Base-by-base conservation (phyloP, 2,329 filamentous ascomycete species). In the Trichothecium roseum region DNA sequence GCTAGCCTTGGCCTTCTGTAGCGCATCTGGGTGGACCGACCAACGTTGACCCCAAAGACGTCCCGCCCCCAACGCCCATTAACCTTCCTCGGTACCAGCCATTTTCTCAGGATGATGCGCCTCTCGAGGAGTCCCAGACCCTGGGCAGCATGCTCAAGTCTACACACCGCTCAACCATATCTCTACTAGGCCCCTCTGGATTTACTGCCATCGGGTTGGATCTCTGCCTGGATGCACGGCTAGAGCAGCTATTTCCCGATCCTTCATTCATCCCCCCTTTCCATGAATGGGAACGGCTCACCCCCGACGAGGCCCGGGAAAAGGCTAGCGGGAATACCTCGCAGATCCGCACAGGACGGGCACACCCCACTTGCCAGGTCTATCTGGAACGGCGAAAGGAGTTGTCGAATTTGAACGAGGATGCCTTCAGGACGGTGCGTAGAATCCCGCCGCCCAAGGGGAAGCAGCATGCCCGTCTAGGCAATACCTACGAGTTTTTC, bases 401-500 rank as follows among this genome's bases (percentile, higher is more conserved):
- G 54, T 63, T 81, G 7, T 67, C 64, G 13, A 64, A 66, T 36
- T 45, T 57, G 17, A 81, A 81, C 41, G 64, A 71, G 29, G 61
- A 68, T 28, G 76, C 75, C 7, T 81, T 77, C 49, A 69, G 74
- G 18, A 73, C 72, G 2, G 67, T 80, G 37, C 68, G 74, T 17
- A 68, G 76, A 30, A 59, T 78, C n/a, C 63, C 66, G 5, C 58
- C 70, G 1, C 63, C 65, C 24, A 65, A 64, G 28, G 76, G 74
- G 28, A 66, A 68, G 46, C 56, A 63, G 31, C 60, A 68, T 26
- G 64, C 68, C 20, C 68, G 74, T 6, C 55, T 81, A 7, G 76
- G 76, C 12, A 78, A 78, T 44, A 68, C 72, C 5, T 80, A 78
- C 45, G 76, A 80, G 52, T 80, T 81, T 53, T 81, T 71, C 55